Percentiles rank a stretch among this genome's conserved stretches.
Evolutionary conservation across 352 stramenopile species (phyloP).

Genomic region (Lagenidium giganteum): DNA sequence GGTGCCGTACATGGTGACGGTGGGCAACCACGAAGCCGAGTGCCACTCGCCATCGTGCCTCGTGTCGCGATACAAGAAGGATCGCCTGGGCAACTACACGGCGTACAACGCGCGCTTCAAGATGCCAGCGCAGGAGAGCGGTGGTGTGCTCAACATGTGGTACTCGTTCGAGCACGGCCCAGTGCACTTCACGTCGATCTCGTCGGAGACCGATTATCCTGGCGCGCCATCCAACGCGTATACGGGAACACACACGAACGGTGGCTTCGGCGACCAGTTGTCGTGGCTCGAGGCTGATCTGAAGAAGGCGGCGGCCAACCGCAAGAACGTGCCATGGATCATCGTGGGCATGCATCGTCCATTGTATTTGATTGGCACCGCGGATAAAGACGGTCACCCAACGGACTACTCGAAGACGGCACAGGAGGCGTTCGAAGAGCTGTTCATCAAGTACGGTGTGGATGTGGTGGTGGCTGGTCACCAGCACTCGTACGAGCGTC

Average conservation of each 20-base stretch:
- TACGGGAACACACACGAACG: conserved; percentile 25
- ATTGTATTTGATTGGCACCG: conserved; percentile 33
- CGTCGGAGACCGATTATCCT: conserved; percentile 49
- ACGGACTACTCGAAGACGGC: conserved; percentile 7
- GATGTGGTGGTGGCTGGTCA: conserved; percentile 34
- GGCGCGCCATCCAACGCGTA: conserved; percentile 25
- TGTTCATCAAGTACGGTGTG: conserved; percentile 41
- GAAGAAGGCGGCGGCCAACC: conserved; percentile 39
- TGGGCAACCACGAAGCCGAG: conserved; percentile 62
- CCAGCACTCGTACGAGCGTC: conserved; percentile 78
- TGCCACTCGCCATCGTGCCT: conserved; percentile 27
- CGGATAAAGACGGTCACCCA: conserved; percentile 9
- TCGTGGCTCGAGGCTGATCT: conserved; percentile 52
- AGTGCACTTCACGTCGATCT: conserved; percentile 61
- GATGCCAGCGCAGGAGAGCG: conserved; percentile 34
- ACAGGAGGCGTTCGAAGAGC: conserved; percentile 32
- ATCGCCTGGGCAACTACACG: conserved; percentile 40
- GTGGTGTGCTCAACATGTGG: conserved; percentile 31
- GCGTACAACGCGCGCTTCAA: conserved; percentile 41
- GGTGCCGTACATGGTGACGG: conserved; percentile 56
- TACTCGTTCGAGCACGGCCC: conserved; percentile 34
- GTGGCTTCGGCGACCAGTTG: conserved; percentile 44
- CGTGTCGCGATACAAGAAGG: conserved; percentile 22
- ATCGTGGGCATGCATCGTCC: conserved; percentile 72
- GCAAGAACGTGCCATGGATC: conserved; percentile 55